Base-by-base conservation (phyloP, 257 asterid species). In the Fraxinus quadrangulata region DNA sequence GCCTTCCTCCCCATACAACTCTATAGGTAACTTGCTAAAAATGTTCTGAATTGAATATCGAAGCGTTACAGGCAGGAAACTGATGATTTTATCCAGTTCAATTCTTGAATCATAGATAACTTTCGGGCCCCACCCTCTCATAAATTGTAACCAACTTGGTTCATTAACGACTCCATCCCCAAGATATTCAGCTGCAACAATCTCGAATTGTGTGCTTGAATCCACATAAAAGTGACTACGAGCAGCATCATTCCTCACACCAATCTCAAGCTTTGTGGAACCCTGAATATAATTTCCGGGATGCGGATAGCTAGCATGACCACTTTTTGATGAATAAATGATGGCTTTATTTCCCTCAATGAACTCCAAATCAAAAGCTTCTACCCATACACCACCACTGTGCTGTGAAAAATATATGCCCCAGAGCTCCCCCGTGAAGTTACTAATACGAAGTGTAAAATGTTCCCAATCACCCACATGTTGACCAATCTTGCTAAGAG, bases 391-490 rank as follows among this genome's bases (percentile, higher is more conserved):
- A 2, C 99, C 98, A 12, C 98, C 99, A 78, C 99, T 95, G 76
- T 93, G 98, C 85, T 95, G 99, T 0, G 99, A 95, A 81, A 90
- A 95, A 82, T 93, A 95, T 71, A 93, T 74, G 61, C 94, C 85
- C 94, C 94, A 89, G 13, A 95, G 93, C 87, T 93, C 99, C 31
- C 98, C 98, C 0, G 92, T 86, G 89, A 87, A 95, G 84, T 95
- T 95, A 83, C 93, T 89, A n/a, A 95, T 76, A 74, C 97, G 88
- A 75, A 95, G 92, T 51, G 99, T 93, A 82, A 91, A 89, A 77
- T 95, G 99, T 82, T 95, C 99, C 99, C 99, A 95, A 47, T 95
- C 99, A 14, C 98, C 97, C 23, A 93, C 94, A 81, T 95, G 99
- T 83, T 85, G 94, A 30, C 99, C 99, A 16, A 93, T 82, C 81